These are phyloP conservation scores for Termitomyces sp. DNA, from an alignment of 768 basidiomycete species.

Conservation along the genomic window DNA sequence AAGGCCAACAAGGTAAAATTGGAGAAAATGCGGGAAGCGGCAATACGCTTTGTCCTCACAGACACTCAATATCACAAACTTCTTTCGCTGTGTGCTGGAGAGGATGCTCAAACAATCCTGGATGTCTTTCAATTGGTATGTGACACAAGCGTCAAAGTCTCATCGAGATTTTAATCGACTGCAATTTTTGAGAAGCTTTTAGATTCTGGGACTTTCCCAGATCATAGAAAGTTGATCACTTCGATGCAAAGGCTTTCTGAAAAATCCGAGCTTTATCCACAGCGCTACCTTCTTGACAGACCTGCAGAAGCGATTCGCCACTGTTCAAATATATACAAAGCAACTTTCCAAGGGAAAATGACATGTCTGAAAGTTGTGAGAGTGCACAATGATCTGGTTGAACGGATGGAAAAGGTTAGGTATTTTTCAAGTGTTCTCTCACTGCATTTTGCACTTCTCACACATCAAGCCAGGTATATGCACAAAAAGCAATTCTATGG, in stretches of 20 bases:
- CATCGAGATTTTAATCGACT: neutral
- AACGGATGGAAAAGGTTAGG: neutral
- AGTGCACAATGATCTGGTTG: neutral
- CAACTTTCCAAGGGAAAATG: neutral
- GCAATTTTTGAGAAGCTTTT: neutral
- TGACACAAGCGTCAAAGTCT: neutral
- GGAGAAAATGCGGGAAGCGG: neutral
- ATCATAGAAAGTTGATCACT: neutral
- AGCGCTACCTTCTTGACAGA: neutral
- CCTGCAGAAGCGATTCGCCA: neutral
- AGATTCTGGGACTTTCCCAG: neutral
- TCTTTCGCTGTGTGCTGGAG: neutral
- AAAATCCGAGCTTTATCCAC: slow-evolving; percentile 3
- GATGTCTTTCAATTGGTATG: slow-evolving; percentile 4
- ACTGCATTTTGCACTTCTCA: neutral
- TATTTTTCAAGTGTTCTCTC: neutral
- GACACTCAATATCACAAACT: neutral
- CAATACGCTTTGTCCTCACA: neutral
- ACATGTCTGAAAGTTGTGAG: slow-evolving; percentile 6
- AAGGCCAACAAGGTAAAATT: too few relatives aligned
- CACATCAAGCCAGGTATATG: slow-evolving; percentile 1
- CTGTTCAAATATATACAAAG: slow-evolving; percentile 1
- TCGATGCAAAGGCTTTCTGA: slow-evolving; percentile 2
- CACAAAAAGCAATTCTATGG: slow-evolving; percentile 16
- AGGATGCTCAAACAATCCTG: slow-evolving; percentile 2